Conservation (phyloP, 352 stramenopile species). For the Thalassiosira allenii region DNA sequence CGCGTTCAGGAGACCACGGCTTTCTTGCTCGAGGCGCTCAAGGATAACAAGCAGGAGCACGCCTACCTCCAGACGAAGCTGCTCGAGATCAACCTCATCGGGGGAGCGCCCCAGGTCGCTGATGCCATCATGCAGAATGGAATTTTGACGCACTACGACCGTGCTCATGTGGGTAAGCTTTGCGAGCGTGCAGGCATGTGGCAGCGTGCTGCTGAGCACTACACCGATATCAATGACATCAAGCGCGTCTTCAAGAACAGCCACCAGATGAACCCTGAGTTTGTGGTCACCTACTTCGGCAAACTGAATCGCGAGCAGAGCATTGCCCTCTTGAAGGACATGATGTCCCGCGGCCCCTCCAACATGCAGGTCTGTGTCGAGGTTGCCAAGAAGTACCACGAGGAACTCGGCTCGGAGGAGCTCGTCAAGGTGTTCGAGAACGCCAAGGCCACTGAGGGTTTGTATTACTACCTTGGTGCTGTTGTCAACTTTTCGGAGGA, state of each 20-base stretch:
- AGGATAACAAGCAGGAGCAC: constrained; percentile 98
- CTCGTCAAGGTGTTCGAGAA: constrained; percentile 99
- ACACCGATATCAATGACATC: constrained; percentile 97
- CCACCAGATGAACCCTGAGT: constrained; percentile 92
- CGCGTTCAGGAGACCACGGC: constrained; percentile 98
- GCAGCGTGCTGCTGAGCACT: constrained; percentile 99
- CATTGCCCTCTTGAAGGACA: constrained; percentile 98
- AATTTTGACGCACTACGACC: constrained; percentile 99
- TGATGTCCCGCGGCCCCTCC: constrained; percentile 93
- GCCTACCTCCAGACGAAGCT: constrained; percentile 99
- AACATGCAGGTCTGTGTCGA: constrained; percentile 99
- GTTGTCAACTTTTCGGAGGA: constrained; percentile 99
- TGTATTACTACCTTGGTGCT: constrained; percentile 99
- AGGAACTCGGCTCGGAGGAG: constrained; percentile 95
- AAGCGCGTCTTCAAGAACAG: constrained; percentile 93
- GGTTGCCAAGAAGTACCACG: constrained; percentile 93
- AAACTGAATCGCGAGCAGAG: constrained; percentile 97
- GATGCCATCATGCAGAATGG: constrained; percentile 99
- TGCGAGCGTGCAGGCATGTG: constrained; percentile 98
- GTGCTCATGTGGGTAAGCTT: constrained; percentile 96
- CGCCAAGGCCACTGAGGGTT: constrained; percentile 97
- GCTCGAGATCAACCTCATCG: constrained; percentile 99
- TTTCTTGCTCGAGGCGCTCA: constrained; percentile 99
- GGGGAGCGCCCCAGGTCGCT: constrained; percentile 97
- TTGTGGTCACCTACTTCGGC: constrained; percentile 99